Conservation (phyloP, 108 stramenopile species). For the Stephanodiscus minutulus region DNA sequence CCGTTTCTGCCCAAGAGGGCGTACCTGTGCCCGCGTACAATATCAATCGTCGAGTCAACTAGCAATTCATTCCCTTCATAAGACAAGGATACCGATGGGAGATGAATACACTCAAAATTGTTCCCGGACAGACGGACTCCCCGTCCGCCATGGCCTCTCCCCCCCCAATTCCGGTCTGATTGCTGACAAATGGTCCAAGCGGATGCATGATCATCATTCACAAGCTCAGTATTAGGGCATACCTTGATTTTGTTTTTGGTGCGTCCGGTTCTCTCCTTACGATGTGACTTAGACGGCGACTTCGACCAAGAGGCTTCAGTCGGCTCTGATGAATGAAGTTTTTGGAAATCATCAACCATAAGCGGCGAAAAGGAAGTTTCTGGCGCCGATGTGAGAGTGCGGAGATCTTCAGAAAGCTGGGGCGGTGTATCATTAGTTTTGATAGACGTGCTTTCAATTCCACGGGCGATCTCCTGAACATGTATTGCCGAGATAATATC, state of each 20-base stretch:
- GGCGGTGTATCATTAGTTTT: too few species aligned
- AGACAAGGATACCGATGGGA: slow-evolving; percentile 49
- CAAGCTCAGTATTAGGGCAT: slow-evolving; percentile 12
- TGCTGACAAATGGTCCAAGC: slow-evolving; percentile 60
- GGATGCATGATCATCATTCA: slow-evolving; percentile 56
- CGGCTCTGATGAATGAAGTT: too few species aligned
- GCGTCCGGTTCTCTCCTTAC: slow-evolving; percentile 22
- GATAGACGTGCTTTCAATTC: background rate
- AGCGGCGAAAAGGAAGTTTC: background rate
- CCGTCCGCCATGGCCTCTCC: slow-evolving; percentile 63
- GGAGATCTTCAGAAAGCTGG: background rate
- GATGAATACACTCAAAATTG: slow-evolving; percentile 50
- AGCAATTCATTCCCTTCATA: slow-evolving; percentile 62
- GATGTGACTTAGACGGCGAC: background rate
- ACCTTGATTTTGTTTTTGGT: slow-evolving; percentile 2
- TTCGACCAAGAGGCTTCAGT: background rate
- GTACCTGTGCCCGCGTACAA: slow-evolving; percentile 67
- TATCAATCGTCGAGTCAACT: slow-evolving; percentile 53
- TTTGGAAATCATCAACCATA: background rate
- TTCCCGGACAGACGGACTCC: slow-evolving; percentile 53
- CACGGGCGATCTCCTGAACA: background rate
- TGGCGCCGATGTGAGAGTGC: background rate
- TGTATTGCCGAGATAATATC: slow-evolving; percentile 7
- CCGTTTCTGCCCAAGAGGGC: slow-evolving; percentile 85
- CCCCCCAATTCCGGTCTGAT: slow-evolving; percentile 55